Evolutionary conservation across 805 yeast genomes (phyloP), one percentile per base, ranked within the genome.

Genomic region (Zygosaccharomyces siamensis): DNA sequence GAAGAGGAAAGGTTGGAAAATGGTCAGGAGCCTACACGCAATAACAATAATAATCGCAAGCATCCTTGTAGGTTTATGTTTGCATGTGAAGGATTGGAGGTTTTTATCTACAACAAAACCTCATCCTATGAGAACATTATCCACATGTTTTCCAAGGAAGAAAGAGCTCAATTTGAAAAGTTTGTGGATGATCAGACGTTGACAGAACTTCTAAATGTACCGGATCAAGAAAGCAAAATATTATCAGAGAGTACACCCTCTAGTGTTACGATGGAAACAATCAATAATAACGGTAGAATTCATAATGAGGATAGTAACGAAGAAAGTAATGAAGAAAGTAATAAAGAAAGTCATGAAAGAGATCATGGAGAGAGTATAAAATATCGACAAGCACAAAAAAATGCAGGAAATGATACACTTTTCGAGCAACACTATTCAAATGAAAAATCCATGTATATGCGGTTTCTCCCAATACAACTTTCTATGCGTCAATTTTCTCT

Each of bases 31-130:
- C 38, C 43, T 21, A 39, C 27, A 5, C 36, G 36, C 24, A 33
- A 38, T 18, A 55, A 50, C 14, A 66, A 67, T n/a, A 81, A 82
- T 58, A 68, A 64, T 8, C 35, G 44, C 3, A 64, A 68, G 36
- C 74, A 80, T 1, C 85, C 86, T 1, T 69, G 83, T 7, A 70
- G 89, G 35, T 75, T 83, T 50, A 56, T 74, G 3, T 60, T 89
- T 2, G 75, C 77, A 18, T 66, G 85, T 7, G 84, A 82, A 45
- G 99, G 99, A 0, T 60, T 87, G 3, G 99, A 93, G 64, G 67
- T 86, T 40, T 93, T 89, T 63, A 69, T 85, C 48, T 92, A 86
- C 66, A 93, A 93, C 66, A 76, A 93, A 60, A 78, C 87, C 0
- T 71, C 71, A 8, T 90, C 96, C 0, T 93, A 86, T 66, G 90